Evolutionary conservation across 495 filamentous ascomycete species (phyloP), one percentile per base, ranked within the genome.

Genomic region (Aspergillus nidulans): DNA sequence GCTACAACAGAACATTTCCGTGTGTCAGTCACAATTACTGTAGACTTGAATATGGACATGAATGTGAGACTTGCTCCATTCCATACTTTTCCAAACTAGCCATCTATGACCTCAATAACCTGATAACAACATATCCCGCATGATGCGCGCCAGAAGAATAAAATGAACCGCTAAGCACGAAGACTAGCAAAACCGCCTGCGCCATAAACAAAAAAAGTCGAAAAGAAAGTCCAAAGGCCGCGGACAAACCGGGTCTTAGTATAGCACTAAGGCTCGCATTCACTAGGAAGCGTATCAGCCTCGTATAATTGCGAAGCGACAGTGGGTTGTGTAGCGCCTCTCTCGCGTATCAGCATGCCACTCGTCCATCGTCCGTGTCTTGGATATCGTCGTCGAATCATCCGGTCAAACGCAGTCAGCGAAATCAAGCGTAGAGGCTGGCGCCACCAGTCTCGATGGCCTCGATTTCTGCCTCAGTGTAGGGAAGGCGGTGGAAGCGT

Each of bases 361-460:
- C 36, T 49, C 39, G 15, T 60, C 52, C 52, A 52, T 56, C 38
- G 36, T 63, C 53, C 44, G n/a, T 24, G 32, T 60, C 30, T 28
- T 53, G 49, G 53, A 46, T 48, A 49, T 58, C 49, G 43, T 60
- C 55, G 47, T 60, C 23, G 61, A 56, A 56, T 60, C 62, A 58
- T 62, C 54, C 49, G 6, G 47, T 13, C 1, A 49, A 49, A 24
- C 7, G 8, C 2, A 20, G 18, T 42, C 28, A 15, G 42, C 39
- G 26, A 28, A 52, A 64, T 77, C 74, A 81, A 55, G 71, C 76
- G 69, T 71, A 77, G 59, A 87, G 63, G 61, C 83, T 88, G 13
- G 92, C 94, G 51, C 94, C 94, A 24, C 91, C 95, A 25, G 87
- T 88, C 81, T 97, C 91, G 52, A 98, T 80, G 28, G 91, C 91